These are phyloP conservation scores for Rehmannia glutinosa DNA, from an alignment of 257 asterid species.

Conservation along the genomic window DNA sequence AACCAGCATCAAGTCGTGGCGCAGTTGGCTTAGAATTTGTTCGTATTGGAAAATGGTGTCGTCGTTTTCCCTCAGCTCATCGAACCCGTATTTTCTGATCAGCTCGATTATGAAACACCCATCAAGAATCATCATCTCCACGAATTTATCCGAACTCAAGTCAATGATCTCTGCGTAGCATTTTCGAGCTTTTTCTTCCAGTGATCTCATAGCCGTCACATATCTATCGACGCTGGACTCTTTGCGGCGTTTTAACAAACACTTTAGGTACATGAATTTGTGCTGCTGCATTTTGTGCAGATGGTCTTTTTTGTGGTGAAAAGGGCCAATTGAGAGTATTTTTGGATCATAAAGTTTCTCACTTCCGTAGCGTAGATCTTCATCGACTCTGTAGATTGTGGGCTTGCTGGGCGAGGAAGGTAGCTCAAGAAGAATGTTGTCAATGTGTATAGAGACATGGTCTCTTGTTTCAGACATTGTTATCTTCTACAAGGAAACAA, in stretches of 20 bases:
- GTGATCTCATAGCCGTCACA: slow-evolving; percentile 11
- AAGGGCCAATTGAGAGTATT: slow-evolving; percentile 36
- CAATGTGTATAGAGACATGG: slow-evolving; percentile 18
- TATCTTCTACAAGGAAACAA: not conserved
- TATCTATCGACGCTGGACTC: slow-evolving; percentile 13
- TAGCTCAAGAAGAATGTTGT: slow-evolving; percentile 20
- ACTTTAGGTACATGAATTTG: slow-evolving; percentile 28
- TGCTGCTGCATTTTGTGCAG: slow-evolving; percentile 29
- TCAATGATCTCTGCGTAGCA: slow-evolving; percentile 26
- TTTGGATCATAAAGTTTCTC: slow-evolving; percentile 31
- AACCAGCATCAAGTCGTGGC: slow-evolving; percentile 30
- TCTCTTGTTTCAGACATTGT: slow-evolving; percentile 31
- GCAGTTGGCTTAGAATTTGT: slow-evolving; percentile 4
- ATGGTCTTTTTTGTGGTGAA: slow-evolving; percentile 24
- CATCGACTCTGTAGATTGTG: slow-evolving; percentile 12
- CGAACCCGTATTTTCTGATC: slow-evolving; percentile 14
- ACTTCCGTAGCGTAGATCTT: slow-evolving; percentile 3
- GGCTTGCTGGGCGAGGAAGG: slow-evolving; percentile 18
- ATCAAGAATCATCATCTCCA: slow-evolving; percentile 39
- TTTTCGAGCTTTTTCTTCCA: slow-evolving; percentile 19
- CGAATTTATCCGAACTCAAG: slow-evolving; percentile 15
- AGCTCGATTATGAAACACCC: slow-evolving; percentile 35
- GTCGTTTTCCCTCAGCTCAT: not conserved
- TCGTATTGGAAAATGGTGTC: slow-evolving; percentile 19
- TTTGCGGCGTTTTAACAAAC: slow-evolving; percentile 15